Conservation (phyloP, 1,284 basidiomycete species). For the Ustilago nuda region DNA sequence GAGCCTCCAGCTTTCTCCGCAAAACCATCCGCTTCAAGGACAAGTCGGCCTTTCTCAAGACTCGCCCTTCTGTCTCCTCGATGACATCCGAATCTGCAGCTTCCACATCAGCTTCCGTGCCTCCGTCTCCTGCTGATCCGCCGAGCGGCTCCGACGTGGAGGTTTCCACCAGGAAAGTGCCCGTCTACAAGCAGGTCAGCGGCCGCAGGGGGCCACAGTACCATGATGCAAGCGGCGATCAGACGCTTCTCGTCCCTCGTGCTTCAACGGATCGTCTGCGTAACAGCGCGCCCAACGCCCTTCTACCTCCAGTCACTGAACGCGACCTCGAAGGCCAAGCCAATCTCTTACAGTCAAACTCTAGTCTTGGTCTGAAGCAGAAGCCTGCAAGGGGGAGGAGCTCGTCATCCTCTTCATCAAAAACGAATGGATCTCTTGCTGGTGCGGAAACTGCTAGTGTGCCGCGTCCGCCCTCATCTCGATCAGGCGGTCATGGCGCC, state of each 20-base stretch:
- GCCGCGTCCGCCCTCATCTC: not conserved
- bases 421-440: not conserved
- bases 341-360: conserved; percentile 1
- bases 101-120: conserved; percentile 27
- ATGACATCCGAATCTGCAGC: conserved; percentile 24
- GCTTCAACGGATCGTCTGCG: not conserved
- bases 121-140: conserved; percentile 33
- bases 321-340: conserved; percentile 18
- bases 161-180: conserved; percentile 9
- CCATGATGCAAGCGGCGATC: conserved; percentile 2
- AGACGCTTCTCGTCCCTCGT: not conserved
- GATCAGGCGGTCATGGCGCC: not conserved
- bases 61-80: conserved; percentile 29
- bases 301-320: conserved; percentile 33
- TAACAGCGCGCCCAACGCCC: not conserved
- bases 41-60: conserved; percentile 34
- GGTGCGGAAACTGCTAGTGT: not conserved
- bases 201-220: conserved; percentile 39
- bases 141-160: conserved; percentile 17
- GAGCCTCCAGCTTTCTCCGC: conserved; percentile 35
- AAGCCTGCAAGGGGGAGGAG: conserved; percentile 2
- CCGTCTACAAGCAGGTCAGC: conserved; percentile 41
- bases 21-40: conserved; percentile 51
- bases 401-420: not conserved
- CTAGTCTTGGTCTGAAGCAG: not conserved